A percentile compares a stretch with the other conserved stretches of the same genome.
phyloP scores from a whole-genome alignment of 176 grass and related monocot species.

The Oryza glumipatula region DNA sequence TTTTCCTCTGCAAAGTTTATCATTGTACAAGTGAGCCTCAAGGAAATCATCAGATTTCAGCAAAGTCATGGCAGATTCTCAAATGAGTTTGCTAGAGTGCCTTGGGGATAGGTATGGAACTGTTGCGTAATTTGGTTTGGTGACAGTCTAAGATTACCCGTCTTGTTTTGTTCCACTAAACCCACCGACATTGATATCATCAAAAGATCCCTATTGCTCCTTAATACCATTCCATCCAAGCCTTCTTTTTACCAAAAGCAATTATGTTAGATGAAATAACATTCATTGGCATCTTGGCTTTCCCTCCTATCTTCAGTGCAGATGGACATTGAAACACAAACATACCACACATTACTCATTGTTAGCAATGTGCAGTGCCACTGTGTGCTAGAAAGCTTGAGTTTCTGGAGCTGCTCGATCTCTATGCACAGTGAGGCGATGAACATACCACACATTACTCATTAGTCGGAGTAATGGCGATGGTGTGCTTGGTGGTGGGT shows the following conservation, averaged over 20 bases:
- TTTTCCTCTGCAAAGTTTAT: conserved; percentile 14
- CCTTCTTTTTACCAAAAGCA: not conserved
- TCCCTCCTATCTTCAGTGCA: not conserved
- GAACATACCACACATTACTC: too few species aligned
- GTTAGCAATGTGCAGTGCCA: too few species aligned
- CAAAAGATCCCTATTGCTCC: not conserved
- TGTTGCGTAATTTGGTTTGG: not conserved
- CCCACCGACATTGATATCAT: not conserved
- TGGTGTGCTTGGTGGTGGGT: too few species aligned
- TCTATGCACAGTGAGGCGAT: too few species aligned
- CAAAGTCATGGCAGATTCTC: conserved; percentile 38
- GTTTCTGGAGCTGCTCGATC: too few species aligned
- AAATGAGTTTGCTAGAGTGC: conserved; percentile 30
- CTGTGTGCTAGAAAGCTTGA: too few species aligned
- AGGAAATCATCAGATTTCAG: conserved; percentile 15
- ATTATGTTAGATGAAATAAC: not conserved
- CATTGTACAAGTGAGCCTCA: conserved; percentile 30
- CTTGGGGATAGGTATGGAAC: conserved; percentile 43
- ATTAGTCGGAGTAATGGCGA: too few species aligned
- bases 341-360: not conserved
- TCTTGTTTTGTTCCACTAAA: not conserved
- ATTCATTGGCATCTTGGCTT: not conserved
- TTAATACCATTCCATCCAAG: not conserved
- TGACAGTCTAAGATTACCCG: not conserved
- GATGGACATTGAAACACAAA: not conserved